These are phyloP conservation scores for Phytophthora meadii DNA, from an alignment of 352 stramenopile species.

Conservation along the genomic window DNA sequence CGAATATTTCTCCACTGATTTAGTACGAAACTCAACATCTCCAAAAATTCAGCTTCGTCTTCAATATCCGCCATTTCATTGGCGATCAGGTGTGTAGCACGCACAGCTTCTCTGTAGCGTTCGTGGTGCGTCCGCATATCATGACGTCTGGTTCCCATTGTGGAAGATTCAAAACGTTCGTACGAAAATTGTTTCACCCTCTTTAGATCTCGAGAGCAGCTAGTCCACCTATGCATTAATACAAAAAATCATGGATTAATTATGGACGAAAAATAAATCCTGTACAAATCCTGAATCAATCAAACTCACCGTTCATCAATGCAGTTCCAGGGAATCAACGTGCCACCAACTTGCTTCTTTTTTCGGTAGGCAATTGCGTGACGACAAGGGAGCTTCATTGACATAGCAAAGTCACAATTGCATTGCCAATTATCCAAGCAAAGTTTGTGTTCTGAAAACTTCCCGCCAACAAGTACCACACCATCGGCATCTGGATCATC, in stretches of 20 bases:
- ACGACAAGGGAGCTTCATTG: neutral
- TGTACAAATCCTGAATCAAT: too few species aligned
- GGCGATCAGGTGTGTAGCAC: slow-evolving; percentile 21
- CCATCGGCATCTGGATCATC: neutral
- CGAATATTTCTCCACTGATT: slow-evolving; percentile 20
- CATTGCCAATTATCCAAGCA: slow-evolving; percentile 2
- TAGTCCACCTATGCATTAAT: too few species aligned
- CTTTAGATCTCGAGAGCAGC: too few species aligned
- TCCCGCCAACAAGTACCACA: neutral
- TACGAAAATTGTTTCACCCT: too few species aligned
- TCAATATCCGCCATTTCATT: slow-evolving; percentile 30
- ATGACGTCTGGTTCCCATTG: too few species aligned
- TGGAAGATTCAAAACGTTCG: too few species aligned
- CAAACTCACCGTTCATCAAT: too few species aligned
- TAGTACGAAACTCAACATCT: slow-evolving; percentile 21
- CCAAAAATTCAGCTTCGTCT: slow-evolving; percentile 13
- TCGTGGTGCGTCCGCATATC: neutral
- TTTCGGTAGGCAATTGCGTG: slow-evolving; percentile 1
- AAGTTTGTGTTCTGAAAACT: neutral
- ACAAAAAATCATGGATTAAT: too few species aligned
- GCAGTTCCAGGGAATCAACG: too few species aligned
- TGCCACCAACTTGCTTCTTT: too few species aligned
- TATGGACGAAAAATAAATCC: too few species aligned
- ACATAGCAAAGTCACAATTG: neutral
- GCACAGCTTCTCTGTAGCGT: slow-evolving; percentile 26